These are phyloP conservation scores for Heritiera fomes DNA, from an alignment of 345 rosid species.

Conservation along the genomic window DNA sequence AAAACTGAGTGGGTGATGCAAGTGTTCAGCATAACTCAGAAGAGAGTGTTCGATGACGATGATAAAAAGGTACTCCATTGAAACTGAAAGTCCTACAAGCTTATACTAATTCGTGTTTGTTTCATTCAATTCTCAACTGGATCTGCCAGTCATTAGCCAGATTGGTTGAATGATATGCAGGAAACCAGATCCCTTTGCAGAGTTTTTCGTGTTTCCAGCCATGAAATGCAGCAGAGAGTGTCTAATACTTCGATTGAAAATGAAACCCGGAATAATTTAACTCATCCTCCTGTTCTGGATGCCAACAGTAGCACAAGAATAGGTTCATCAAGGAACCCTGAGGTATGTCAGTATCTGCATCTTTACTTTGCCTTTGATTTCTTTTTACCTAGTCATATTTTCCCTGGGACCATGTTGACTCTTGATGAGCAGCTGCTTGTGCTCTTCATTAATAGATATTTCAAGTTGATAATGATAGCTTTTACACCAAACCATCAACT, in stretches of 20 bases:
- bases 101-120: not conserved
- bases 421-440: too few species aligned
- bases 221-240: constrained; percentile 14
- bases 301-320: not conserved
- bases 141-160: constrained; percentile 23
- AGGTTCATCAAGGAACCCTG: constrained; percentile 32
- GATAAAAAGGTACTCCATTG: constrained; percentile 34
- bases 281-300: not conserved
- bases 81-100: constrained; percentile 6
- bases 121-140: constrained; percentile 22
- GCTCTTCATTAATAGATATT: too few species aligned
- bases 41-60: constrained; percentile 27
- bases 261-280: constrained; percentile 4
- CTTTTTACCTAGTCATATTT: not conserved
- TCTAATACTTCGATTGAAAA: not conserved
- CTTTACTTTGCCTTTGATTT: constrained; percentile 9
- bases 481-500: not conserved
- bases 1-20: constrained; percentile 53
- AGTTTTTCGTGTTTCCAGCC: constrained; percentile 27
- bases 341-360: constrained; percentile 32
- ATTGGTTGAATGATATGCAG: constrained; percentile 42
- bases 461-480: too few species aligned
- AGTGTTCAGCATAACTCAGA: constrained; percentile 35
- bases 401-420: too few species aligned
- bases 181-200: constrained; percentile 38